These are phyloP conservation scores for Cicer bijugum DNA, from an alignment of 306 rosid genomes.

Conservation along the genomic window DNA sequence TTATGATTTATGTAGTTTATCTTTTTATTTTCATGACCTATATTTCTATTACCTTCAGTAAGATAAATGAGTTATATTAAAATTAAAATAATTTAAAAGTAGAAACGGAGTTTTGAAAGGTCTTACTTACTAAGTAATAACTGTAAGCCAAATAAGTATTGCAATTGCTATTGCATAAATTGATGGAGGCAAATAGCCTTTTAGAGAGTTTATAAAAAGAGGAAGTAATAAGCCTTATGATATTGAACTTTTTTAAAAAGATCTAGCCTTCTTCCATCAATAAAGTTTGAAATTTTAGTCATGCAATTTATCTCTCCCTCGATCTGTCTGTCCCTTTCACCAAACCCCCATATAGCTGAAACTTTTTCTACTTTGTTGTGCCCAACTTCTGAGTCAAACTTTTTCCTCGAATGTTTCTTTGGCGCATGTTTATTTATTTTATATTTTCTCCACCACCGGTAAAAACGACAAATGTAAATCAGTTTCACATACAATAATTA, in stretches of 20 bases:
- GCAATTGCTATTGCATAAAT: neutral
- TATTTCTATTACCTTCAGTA: neutral
- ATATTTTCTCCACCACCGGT: neutral
- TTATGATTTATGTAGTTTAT: conserved; percentile 18
- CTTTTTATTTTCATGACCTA: neutral
- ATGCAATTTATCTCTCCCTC: neutral
- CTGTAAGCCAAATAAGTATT: neutral
- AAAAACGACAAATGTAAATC: neutral
- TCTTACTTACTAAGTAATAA: conserved; percentile 12
- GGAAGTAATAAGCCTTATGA: neutral
- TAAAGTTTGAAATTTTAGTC: neutral
- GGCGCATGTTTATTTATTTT: neutral
- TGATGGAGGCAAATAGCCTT: conserved; percentile 24
- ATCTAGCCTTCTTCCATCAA: neutral
- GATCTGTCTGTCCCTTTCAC: neutral
- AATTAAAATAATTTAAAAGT: neutral
- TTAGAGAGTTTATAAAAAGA: neutral
- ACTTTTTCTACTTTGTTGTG: neutral
- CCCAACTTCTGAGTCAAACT: neutral
- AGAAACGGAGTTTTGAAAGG: neutral
- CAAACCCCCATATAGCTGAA: neutral
- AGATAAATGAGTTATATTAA: neutral
- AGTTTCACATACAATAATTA: neutral
- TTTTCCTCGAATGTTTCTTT: neutral
- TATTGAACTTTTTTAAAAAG: neutral